Percentiles rank a stretch among this genome's conserved stretches.
Evolutionary conservation across 495 filamentous ascomycete species (phyloP).

Genomic region (Physcia stellaris): DNA sequence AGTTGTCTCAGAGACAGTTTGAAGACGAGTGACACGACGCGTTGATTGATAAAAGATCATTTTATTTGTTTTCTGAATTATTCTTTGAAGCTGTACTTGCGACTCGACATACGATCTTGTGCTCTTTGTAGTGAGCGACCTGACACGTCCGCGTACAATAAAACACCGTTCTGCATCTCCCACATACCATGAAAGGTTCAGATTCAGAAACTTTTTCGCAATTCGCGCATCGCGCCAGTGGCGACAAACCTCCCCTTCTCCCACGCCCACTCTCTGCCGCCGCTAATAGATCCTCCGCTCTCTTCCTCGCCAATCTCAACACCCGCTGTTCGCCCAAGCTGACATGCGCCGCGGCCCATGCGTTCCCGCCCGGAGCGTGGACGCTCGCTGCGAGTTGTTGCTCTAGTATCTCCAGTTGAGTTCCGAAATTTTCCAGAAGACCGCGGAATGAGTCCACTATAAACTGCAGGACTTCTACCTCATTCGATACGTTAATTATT

Average conservation of each 20-base stretch:
- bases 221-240: conserved; percentile 15
- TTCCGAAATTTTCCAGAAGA: conserved; percentile 20
- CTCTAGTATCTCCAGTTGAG: conserved; percentile 20
- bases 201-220: conserved; percentile 17
- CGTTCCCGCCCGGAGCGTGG: conserved; percentile 19
- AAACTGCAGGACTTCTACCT: conserved; percentile 18
- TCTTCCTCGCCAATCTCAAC: conserved; percentile 22
- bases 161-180: conserved; percentile 17
- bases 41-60: background rate
- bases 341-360: conserved; percentile 23
- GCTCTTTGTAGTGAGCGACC: conserved; percentile 18
- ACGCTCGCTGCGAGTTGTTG: conserved; percentile 21
- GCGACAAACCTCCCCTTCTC: conserved; percentile 11
- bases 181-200: conserved; percentile 18
- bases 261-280: conserved; percentile 17
- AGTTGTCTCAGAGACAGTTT: conserved; percentile 1
- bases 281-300: conserved; percentile 18
- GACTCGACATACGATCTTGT: conserved; percentile 15
- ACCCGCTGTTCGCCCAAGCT: conserved; percentile 24
- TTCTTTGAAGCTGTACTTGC: conserved; percentile 9
- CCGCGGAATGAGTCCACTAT: conserved; percentile 16
- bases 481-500: conserved; percentile 19
- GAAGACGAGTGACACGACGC: conserved; percentile 1
- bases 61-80: conserved; percentile 6
- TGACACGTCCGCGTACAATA: conserved; percentile 19